Percentiles rank a stretch among this genome's conserved stretches.
These are phyloP conservation scores for Hericium rajendrae DNA, from an alignment of 768 basidiomycete genomes.

Conservation along the genomic window DNA sequence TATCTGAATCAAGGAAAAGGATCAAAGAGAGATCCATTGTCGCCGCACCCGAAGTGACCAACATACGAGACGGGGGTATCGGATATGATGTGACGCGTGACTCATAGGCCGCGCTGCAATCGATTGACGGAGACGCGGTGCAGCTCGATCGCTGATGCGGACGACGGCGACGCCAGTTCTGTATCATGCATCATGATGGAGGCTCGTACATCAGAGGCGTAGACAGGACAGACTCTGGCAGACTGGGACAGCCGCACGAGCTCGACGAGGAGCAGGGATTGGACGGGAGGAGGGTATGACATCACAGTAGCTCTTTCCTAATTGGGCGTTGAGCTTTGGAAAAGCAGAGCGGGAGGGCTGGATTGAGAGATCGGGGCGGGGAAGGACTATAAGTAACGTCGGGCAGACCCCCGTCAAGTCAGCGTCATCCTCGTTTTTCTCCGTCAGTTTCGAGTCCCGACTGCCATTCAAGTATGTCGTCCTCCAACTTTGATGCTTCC, in stretches of 20 bases:
- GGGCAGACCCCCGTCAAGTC: neutral
- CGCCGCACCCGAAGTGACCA: too few relatives aligned
- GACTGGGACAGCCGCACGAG: neutral
- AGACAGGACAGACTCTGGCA: too few relatives aligned
- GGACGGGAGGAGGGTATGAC: neutral
- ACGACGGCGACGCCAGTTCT: too few relatives aligned
- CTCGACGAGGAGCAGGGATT: neutral
- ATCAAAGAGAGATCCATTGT: too few relatives aligned
- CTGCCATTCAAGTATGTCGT: slow-evolving; percentile 4
- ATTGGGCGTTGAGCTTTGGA: neutral
- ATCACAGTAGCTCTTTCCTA: neutral
- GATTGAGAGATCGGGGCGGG: neutral
- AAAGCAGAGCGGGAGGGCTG: neutral
- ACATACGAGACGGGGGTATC: neutral
- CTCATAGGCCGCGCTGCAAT: too few relatives aligned
- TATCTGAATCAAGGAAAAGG: too few relatives aligned
- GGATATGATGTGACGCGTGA: neutral
- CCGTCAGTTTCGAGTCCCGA: neutral
- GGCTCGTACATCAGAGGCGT: too few relatives aligned
- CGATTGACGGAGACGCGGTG: too few relatives aligned
- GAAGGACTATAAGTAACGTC: neutral
- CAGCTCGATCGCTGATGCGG: too few relatives aligned
- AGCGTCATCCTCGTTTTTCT: too few relatives aligned
- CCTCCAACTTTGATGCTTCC: slow-evolving; percentile 10
- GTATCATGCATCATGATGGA: too few relatives aligned